Evolutionary conservation across 176 grass and related monocot genomes (phyloP).

Genomic region (Musa acuminata): DNA sequence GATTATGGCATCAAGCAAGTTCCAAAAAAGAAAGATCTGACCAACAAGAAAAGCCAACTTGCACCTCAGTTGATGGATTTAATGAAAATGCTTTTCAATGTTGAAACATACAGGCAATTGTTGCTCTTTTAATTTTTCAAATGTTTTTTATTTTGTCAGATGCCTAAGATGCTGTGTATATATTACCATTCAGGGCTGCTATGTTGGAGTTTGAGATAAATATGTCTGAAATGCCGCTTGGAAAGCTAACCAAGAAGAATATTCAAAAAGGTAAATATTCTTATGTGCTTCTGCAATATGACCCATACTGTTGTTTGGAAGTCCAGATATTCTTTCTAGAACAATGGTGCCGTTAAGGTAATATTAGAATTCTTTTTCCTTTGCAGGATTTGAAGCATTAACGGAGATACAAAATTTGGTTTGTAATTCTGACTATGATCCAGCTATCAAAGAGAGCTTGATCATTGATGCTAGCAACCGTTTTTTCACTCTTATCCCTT

Average conservation of each 20-base stretch:
- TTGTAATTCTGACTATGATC: constrained; percentile 40
- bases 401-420: constrained; percentile 90
- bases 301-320: not conserved
- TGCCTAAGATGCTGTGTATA: not conserved
- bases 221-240: constrained; percentile 97
- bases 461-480: constrained; percentile 81
- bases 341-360: not conserved
- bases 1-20: constrained; percentile 77
- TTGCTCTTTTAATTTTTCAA: constrained; percentile 15
- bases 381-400: constrained; percentile 86
- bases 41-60: constrained; percentile 73
- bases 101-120: constrained; percentile 74
- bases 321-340: not conserved
- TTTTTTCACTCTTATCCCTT: constrained; percentile 96
- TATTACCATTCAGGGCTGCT: constrained; percentile 46
- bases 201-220: constrained; percentile 99
- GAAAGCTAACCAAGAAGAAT: constrained; percentile 92
- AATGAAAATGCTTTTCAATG: constrained; percentile 89
- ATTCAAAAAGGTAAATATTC: constrained; percentile 66
- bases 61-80: constrained; percentile 67
- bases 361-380: not conserved
- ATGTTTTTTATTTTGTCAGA: not conserved
- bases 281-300: not conserved
- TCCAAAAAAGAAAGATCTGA: constrained; percentile 47
- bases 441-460: constrained; percentile 68